Percentiles rank a stretch among this genome's conserved stretches.
Conservation (phyloP, 1,284 basidiomycete genomes). For the Ustilago curta region DNA sequence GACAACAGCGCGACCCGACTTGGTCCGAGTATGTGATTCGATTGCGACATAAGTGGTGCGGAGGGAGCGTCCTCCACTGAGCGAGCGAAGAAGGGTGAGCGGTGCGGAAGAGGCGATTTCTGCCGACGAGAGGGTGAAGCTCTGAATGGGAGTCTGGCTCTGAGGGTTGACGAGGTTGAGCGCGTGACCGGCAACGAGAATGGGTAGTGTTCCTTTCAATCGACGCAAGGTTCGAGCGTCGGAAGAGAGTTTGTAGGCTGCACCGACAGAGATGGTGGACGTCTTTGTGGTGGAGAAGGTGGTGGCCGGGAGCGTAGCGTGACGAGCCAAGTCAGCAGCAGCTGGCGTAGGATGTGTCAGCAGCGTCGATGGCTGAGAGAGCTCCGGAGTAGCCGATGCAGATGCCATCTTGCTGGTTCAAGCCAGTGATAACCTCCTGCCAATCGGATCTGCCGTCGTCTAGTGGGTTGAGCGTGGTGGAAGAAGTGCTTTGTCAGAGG, state of each 20-base stretch:
- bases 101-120: constrained; percentile 39
- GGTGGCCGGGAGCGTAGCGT: constrained; percentile 35
- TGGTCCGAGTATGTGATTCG: constrained; percentile 20
- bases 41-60: constrained; percentile 43
- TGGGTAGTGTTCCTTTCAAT: constrained; percentile 40
- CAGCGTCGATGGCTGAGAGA: constrained; percentile 39
- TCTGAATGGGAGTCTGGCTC: constrained; percentile 46
- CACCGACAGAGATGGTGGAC: constrained; percentile 33
- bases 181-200: constrained; percentile 38
- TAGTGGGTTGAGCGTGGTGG: not conserved
- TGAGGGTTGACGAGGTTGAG: constrained; percentile 51
- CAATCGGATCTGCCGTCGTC: constrained; percentile 3
- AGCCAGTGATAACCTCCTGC: not conserved
- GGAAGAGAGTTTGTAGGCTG: constrained; percentile 49
- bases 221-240: constrained; percentile 32
- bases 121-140: constrained; percentile 39
- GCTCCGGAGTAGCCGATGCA: constrained; percentile 28
- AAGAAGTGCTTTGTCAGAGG: too few species aligned
- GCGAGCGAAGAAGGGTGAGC: constrained; percentile 34
- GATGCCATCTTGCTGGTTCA: constrained; percentile 28
- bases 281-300: constrained; percentile 28
- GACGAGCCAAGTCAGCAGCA: constrained; percentile 31
- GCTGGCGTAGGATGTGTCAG: constrained; percentile 28
- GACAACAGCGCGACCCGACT: constrained; percentile 23
- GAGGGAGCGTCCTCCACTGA: constrained; percentile 23